These are phyloP conservation scores for Prosopis cineraria DNA, from an alignment of 306 rosid genomes.

Conservation along the genomic window DNA sequence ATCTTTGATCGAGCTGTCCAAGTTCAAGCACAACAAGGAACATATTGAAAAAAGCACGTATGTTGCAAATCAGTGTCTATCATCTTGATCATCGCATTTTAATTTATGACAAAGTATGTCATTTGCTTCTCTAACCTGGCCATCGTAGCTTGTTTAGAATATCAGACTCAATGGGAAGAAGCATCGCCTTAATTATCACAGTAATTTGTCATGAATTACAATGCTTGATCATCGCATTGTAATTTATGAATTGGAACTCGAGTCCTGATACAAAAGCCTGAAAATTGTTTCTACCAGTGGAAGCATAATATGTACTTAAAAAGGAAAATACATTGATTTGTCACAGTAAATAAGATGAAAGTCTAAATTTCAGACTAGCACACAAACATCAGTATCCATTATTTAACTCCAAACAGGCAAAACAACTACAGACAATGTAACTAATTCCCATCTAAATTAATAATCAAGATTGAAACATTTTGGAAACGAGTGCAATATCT, in stretches of 20 bases:
- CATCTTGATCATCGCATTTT: not conserved
- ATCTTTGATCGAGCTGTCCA: conserved; percentile 6
- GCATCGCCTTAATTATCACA: too few species aligned
- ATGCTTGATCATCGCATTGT: too few species aligned
- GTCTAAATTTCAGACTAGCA: not conserved
- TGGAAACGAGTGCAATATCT: not conserved
- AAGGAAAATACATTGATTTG: not conserved
- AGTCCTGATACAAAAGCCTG: not conserved
- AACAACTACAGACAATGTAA: not conserved
- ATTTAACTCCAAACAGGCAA: not conserved
- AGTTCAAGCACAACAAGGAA: not conserved
- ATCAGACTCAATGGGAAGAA: not conserved
- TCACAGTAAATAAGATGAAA: not conserved
- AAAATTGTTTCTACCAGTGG: not conserved
- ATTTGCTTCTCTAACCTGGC: not conserved
- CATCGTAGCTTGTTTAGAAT: not conserved
- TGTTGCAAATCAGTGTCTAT: not conserved
- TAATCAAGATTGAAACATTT: not conserved
- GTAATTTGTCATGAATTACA: too few species aligned
- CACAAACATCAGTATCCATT: not conserved
- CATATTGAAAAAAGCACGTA: conserved; percentile 1
- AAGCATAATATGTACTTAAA: not conserved
- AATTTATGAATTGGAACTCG: not conserved
- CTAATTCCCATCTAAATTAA: not conserved
- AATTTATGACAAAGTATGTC: not conserved